Conservation (phyloP, 208 protist species). For the Leishmania amazonensis region DNA sequence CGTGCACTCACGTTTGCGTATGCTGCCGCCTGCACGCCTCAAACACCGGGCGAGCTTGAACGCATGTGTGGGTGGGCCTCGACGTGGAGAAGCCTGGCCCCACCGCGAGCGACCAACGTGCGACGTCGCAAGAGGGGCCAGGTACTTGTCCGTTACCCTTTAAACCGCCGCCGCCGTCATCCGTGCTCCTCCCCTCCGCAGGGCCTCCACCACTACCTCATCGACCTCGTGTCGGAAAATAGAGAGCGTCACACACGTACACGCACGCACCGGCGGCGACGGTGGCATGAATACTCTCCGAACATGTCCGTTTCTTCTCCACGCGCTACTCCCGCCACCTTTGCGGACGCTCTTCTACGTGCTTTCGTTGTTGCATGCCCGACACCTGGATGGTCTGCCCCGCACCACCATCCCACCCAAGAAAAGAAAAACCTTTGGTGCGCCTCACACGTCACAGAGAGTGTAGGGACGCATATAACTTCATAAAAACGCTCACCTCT, state of each 20-base stretch:
- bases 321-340: background rate
- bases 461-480: background rate
- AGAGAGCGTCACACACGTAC: background rate
- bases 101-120: background rate
- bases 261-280: background rate
- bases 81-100: background rate
- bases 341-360: background rate
- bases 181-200: background rate
- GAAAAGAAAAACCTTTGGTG: background rate
- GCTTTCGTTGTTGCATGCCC: background rate
- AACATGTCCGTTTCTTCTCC: background rate
- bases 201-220: background rate
- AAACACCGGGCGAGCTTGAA: background rate
- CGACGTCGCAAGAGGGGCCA: background rate
- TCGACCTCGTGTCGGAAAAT: background rate
- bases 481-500: background rate
- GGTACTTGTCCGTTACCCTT: background rate
- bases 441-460: background rate
- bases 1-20: background rate
- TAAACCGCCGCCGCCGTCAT: background rate
- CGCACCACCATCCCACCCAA: background rate
- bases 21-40: background rate
- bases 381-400: background rate
- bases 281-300: background rate
- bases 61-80: background rate